A percentile compares a stretch with the other conserved stretches of the same genome.
phyloP scores from a whole-genome alignment of 306 rosid genomes.

The Prunus mume region DNA sequence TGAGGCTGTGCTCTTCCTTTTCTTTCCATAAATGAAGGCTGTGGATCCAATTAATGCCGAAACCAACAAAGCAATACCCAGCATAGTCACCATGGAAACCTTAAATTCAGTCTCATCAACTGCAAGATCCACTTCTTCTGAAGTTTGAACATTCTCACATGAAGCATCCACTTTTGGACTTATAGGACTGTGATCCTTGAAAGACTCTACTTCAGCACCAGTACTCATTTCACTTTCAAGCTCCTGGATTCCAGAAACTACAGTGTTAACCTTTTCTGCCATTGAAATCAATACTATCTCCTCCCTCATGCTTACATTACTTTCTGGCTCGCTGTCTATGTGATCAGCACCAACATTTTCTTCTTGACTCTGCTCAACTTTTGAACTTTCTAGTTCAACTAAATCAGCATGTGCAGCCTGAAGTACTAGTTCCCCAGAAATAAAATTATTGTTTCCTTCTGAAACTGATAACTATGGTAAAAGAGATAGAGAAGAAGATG shows the following conservation, averaged over 20 bases:
- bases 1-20: slow-evolving; percentile 24
- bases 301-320: not conserved
- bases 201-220: not conserved
- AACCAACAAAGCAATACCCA: slow-evolving; percentile 35
- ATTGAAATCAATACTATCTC: not conserved
- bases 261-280: not conserved
- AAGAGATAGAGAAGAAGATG: too few relatives aligned
- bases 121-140: slow-evolving; percentile 10
- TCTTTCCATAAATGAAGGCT: slow-evolving; percentile 26
- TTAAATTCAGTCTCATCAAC: not conserved
- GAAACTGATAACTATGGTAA: too few relatives aligned
- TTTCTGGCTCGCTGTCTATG: not conserved
- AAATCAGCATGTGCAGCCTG: slow-evolving; percentile 7
- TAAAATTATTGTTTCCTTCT: not conserved
- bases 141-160: not conserved
- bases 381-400: not conserved
- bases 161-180: slow-evolving; percentile 8
- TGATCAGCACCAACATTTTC: not conserved
- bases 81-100: slow-evolving; percentile 3
- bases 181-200: not conserved
- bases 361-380: not conserved
- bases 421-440: not conserved
- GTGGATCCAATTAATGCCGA: slow-evolving; percentile 24
- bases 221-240: not conserved
- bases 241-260: not conserved